These are phyloP conservation scores for Lignosus rhinocerotis DNA, from an alignment of 1,284 basidiomycete genomes.

Conservation along the genomic window DNA sequence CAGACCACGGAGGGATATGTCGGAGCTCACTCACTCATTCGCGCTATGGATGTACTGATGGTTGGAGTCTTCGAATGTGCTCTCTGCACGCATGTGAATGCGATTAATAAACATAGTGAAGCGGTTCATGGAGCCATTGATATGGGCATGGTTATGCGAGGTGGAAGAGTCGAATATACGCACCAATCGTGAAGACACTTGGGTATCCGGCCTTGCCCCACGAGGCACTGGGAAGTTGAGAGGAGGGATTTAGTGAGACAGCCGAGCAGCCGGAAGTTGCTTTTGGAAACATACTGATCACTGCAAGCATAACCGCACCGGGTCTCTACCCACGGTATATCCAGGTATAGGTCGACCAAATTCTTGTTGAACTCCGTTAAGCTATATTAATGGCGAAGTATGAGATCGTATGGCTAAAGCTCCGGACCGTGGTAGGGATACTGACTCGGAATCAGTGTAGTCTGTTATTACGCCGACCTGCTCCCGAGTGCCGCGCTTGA, in stretches of 20 bases:
- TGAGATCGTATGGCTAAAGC: slow-evolving; percentile 4
- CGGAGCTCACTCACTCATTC: slow-evolving; percentile 61
- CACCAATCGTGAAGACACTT: slow-evolving; percentile 82
- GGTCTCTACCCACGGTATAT: slow-evolving; percentile 78
- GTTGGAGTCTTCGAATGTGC: slow-evolving; percentile 73
- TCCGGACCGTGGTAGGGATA: slow-evolving; percentile 7
- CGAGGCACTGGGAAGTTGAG: slow-evolving; percentile 57
- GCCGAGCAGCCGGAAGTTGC: slow-evolving; percentile 22
- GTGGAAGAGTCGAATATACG: slow-evolving; percentile 29
- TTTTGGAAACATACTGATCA: slow-evolving; percentile 65
- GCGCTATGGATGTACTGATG: slow-evolving; percentile 76
- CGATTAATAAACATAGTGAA: slow-evolving; percentile 10
- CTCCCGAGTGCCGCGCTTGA: slow-evolving; percentile 86
- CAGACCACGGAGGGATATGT: slow-evolving; percentile 4
- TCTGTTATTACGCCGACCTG: slow-evolving; percentile 91
- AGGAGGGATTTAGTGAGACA: slow-evolving; percentile 24
- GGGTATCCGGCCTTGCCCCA: slow-evolving; percentile 88
- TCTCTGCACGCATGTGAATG: slow-evolving; percentile 48
- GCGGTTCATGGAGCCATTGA: slow-evolving; percentile 11
- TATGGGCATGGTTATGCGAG: slow-evolving; percentile 17
- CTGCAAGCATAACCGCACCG: slow-evolving; percentile 95
- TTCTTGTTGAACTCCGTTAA: slow-evolving; percentile 80
- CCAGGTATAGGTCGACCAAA: slow-evolving; percentile 76
- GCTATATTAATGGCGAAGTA: slow-evolving; percentile 39
- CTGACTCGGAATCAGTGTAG: slow-evolving; percentile 70